Evolutionary conservation across 495 filamentous ascomycete species (phyloP).

Genomic region (Pyrenula aspistea): DNA sequence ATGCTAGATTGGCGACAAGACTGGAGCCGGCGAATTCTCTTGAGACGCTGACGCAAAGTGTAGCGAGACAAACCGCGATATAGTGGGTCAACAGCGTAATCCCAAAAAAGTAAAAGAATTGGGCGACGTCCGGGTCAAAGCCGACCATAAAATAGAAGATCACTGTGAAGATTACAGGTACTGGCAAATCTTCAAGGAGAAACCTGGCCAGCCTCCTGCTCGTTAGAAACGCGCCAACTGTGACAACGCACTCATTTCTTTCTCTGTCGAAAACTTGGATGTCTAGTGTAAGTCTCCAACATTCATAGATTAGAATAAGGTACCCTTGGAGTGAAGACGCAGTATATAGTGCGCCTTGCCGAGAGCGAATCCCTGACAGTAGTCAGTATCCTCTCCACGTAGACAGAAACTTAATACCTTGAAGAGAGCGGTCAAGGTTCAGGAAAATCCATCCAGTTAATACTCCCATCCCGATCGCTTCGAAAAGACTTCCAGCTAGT

Average conservation of each 20-base stretch:
- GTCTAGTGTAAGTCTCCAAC: conserved; percentile 55
- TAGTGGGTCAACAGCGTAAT: conserved; percentile 54
- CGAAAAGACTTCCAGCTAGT: conserved; percentile 49
- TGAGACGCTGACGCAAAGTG: conserved; percentile 43
- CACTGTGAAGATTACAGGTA: conserved; percentile 52
- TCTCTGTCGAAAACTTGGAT: conserved; percentile 66
- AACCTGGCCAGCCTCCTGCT: conserved; percentile 54
- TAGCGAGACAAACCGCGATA: conserved; percentile 49
- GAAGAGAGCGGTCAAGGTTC: conserved; percentile 40
- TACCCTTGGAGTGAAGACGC: conserved; percentile 58
- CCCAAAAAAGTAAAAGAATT: conserved; percentile 59
- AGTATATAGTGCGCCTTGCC: conserved; percentile 57
- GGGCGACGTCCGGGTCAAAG: conserved; percentile 42
- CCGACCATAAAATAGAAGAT: conserved; percentile 71
- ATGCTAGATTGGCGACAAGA: conserved; percentile 54
- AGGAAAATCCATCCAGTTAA: conserved; percentile 63
- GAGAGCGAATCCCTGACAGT: conserved; percentile 35
- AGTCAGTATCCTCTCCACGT: not conserved
- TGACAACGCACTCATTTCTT: conserved; percentile 54
- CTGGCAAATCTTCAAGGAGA: conserved; percentile 53
- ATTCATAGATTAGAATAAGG: conserved; percentile 60
- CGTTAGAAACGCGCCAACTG: conserved; percentile 50
- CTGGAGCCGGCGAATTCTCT: conserved; percentile 51
- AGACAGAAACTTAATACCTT: conserved; percentile 28
- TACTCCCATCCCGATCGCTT: conserved; percentile 53